Base-by-base conservation (phyloP, 305 asterid species). In the Caryopteris hybrid region DNA sequence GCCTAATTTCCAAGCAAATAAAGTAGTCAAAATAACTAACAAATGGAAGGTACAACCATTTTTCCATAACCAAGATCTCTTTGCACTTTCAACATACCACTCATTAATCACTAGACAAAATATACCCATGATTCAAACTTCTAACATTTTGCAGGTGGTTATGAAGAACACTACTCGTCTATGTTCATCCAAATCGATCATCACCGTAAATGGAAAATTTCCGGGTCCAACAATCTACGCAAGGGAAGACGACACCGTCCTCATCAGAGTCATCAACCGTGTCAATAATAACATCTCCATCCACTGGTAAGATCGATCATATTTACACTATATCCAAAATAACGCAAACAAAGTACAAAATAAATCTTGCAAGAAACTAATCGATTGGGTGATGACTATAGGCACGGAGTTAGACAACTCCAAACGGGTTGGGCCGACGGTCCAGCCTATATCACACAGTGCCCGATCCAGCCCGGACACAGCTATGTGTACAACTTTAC, bases 351-450 rank as follows among this genome's bases (percentile, higher is more conserved):
- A n/a, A n/a, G n/a, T n/a, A n/a, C n/a, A n/a, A n/a, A n/a, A n/a
- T n/a, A 1, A 7, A 4, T 39, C 1, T 39, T 39, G 14, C 12
- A 18, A 4, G 20, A 2, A 16, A 9, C 5, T 7, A 33, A 33
- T 2, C 5, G 9, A 33, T 4, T 33, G 9, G 22, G 2, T 23
- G 55, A 21, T 68, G 53, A 25, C 48, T 36, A 5, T 51, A 92
- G 98, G 99, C 98, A 94, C 50, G 98, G 98, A 8, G 33, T 93
- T 38, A 71, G 90, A 43, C 99, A 94, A 74, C 80, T 91, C 10
- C 75, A 91, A 60, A 87, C 93, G 8, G 99, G 99, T 7, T 94
- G 99, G 99, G 82, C 99, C 1, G 99, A 94, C 21, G 98, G 99
- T 12, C 99, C 99, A 0, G 99, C 99, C 1, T 94, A 91, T 33